Conservation (phyloP, 2,329 filamentous ascomycete genomes). For the Ophiosphaerella narmari region DNA sequence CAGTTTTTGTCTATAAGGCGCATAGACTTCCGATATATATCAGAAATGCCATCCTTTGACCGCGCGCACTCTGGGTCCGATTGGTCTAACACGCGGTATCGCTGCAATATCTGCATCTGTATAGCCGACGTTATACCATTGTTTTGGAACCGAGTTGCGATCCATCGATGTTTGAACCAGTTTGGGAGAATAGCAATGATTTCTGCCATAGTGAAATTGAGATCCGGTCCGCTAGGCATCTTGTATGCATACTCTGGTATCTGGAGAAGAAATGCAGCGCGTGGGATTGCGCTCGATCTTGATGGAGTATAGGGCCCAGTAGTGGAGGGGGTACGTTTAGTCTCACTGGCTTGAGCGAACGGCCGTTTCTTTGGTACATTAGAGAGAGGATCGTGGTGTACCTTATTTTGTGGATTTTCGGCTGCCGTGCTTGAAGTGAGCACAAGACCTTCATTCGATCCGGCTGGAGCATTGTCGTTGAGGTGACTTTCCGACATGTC, state of each 20-base stretch:
- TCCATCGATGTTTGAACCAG: constrained; percentile 17
- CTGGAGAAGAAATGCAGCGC: not conserved
- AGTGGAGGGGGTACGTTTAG: no score
- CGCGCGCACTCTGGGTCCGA: constrained; percentile 3
- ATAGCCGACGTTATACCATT: constrained; percentile 16
- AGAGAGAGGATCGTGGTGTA: no score
- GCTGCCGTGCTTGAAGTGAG: no score
- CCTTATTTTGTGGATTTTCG: no score
- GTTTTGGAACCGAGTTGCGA: constrained; percentile 16
- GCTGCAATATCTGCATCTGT: constrained; percentile 20
- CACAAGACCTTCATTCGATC: no score
- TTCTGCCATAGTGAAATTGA: constrained; percentile 19
- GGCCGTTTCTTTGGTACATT: no score
- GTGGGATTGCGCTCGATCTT: not conserved
- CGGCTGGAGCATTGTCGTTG: no score
- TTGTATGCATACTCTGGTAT: not conserved
- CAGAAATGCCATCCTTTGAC: constrained; percentile 14
- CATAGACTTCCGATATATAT: constrained; percentile 23
- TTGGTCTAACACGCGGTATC: constrained; percentile 12
- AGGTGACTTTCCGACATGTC: no score
- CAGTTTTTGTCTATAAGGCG: constrained; percentile 7
- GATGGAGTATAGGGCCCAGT: no score
- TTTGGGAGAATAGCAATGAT: constrained; percentile 21
- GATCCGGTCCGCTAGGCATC: not conserved
- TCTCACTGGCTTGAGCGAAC: no score